These are phyloP conservation scores for Thalassiosira hispida DNA, from an alignment of 352 stramenopile species.

Conservation along the genomic window DNA sequence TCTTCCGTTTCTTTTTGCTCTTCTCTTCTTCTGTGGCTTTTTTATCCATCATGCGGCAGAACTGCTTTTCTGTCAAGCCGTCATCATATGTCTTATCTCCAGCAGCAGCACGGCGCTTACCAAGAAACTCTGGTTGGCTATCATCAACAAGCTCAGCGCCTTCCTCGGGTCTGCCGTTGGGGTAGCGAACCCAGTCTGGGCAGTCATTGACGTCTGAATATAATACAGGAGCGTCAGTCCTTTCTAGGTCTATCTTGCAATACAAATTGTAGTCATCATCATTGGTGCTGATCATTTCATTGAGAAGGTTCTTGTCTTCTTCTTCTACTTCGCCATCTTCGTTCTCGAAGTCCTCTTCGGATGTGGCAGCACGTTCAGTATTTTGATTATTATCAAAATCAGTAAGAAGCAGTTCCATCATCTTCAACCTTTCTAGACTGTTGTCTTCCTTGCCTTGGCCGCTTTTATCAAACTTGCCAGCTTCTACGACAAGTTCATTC, in stretches of 20 bases:
- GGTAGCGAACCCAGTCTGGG: conserved; percentile 84
- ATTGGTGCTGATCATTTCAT: conserved; percentile 87
- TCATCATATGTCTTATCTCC: conserved; percentile 82
- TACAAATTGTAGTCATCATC: conserved; percentile 86
- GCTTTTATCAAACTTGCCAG: conserved; percentile 86
- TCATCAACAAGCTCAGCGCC: conserved; percentile 47
- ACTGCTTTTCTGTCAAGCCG: conserved; percentile 86
- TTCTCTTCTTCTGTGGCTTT: conserved; percentile 73
- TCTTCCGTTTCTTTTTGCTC: conserved; percentile 63
- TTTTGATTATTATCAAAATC: conserved; percentile 81
- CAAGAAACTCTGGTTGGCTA: conserved; percentile 42
- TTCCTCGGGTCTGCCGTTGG: conserved; percentile 54
- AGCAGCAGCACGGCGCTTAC: conserved; percentile 67
- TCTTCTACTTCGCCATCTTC: conserved; percentile 68
- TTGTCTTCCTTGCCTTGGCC: conserved; percentile 80
- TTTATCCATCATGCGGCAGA: conserved; percentile 86
- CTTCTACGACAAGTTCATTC: conserved; percentile 87
- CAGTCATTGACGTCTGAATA: conserved; percentile 70
- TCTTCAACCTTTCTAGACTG: conserved; percentile 82
- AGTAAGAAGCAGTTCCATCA: conserved; percentile 86
- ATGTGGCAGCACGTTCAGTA: conserved; percentile 31
- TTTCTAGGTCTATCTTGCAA: conserved; percentile 77
- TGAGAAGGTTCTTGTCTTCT: conserved; percentile 78
- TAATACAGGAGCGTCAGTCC: conserved; percentile 45
- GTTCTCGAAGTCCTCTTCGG: conserved; percentile 66